Percentiles rank a stretch among this genome's conserved stretches.
phyloP scores from a whole-genome alignment of 1,284 basidiomycete genomes.

The Heterobasidion annosum region DNA sequence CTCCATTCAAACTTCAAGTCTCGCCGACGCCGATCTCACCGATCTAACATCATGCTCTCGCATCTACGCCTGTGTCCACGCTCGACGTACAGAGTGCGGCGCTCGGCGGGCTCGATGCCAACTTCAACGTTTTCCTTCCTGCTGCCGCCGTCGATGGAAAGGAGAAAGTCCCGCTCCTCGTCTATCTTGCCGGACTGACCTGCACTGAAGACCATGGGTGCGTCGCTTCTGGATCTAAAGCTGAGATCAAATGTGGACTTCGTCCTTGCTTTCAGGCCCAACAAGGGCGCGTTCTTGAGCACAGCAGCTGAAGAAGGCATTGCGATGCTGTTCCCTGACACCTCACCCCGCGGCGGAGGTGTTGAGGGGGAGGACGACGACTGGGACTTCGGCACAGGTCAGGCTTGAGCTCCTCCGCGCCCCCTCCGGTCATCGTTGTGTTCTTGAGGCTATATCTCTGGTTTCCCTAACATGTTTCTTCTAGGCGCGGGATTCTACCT shows the following conservation, averaged over 20 bases:
- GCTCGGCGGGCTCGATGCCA: conserved; percentile 73
- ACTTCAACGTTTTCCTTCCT: conserved; percentile 91
- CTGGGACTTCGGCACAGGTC: conserved; percentile 88
- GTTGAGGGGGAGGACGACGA: conserved; percentile 80
- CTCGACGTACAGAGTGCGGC: conserved; percentile 39
- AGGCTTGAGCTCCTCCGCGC: conserved; percentile 3
- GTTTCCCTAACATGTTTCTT: neutral
- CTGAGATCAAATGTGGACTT: neutral
- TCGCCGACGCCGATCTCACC: too few species aligned
- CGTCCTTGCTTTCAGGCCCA: conserved; percentile 48
- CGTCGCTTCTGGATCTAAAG: conserved; percentile 13
- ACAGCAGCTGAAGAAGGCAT: conserved; percentile 79
- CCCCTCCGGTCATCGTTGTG: neutral
- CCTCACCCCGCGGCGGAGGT: conserved; percentile 89
- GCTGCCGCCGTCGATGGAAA: conserved; percentile 45
- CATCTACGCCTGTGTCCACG: too few species aligned
- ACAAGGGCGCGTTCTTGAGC: conserved; percentile 77
- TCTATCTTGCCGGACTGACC: conserved; percentile 89
- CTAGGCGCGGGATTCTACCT: conserved; percentile 89
- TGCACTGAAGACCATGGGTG: conserved; percentile 96
- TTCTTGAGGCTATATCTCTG: neutral
- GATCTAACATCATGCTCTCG: too few species aligned
- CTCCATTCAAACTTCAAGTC: too few species aligned
- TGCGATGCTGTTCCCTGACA: conserved; percentile 94
- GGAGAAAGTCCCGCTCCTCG: conserved; percentile 77